These are phyloP conservation scores for Fusarium sp. DNA, from an alignment of 2,329 filamentous ascomycete species.

Conservation along the genomic window DNA sequence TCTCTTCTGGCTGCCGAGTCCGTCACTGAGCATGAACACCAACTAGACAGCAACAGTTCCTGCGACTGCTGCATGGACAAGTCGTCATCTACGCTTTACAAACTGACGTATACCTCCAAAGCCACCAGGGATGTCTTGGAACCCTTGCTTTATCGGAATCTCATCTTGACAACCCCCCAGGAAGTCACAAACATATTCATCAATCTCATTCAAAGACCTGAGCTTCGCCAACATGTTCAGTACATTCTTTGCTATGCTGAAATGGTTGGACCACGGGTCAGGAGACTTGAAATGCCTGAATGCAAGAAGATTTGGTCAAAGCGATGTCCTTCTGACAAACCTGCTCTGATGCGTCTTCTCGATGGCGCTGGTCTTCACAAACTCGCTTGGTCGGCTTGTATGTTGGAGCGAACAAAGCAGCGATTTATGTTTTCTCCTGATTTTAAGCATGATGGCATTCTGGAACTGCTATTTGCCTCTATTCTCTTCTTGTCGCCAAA, in stretches of 20 bases:
- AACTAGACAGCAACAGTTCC: neutral
- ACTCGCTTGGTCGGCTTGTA: conserved; percentile 14
- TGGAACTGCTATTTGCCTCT: conserved; percentile 24
- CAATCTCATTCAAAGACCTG: conserved; percentile 18
- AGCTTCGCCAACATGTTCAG: conserved; percentile 18
- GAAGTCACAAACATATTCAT: conserved; percentile 24
- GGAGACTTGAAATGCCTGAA: neutral
- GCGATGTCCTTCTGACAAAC: conserved; percentile 7
- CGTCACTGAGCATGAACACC: neutral
- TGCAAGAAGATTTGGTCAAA: conserved; percentile 13
- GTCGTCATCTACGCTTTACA: neutral
- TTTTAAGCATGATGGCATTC: conserved; percentile 25
- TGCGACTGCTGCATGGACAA: neutral
- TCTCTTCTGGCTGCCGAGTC: neutral
- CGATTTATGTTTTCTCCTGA: conserved; percentile 26
- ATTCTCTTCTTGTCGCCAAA: conserved; percentile 19
- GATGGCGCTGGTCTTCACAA: conserved; percentile 2
- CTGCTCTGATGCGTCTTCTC: conserved; percentile 9
- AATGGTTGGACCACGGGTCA: neutral
- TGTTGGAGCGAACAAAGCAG: conserved; percentile 11
- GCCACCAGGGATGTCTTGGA: conserved; percentile 20
- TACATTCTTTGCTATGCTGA: conserved; percentile 4
- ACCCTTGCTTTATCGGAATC: conserved; percentile 28
- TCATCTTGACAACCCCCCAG: conserved; percentile 1
- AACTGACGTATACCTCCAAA: conserved; percentile 24